Base-by-base conservation (phyloP, 805 yeast species). In the Wickerhamomyces rabaulensis region DNA sequence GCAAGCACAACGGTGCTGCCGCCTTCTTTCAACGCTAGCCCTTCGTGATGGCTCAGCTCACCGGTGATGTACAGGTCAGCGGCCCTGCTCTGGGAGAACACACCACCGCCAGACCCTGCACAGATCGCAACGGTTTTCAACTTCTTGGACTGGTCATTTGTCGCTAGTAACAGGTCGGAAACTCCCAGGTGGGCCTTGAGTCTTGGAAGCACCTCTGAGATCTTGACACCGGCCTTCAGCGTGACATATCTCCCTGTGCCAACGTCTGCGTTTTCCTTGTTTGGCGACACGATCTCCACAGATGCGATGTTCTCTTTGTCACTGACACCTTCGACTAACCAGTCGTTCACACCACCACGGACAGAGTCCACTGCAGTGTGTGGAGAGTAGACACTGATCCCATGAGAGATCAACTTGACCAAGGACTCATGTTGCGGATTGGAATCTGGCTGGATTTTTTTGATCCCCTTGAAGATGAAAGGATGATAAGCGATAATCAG, bases 281-380 rank as follows among this genome's bases (percentile, higher is more conserved):
- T 73, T 1, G 78, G 74, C 41, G 72, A 70, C 39, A 84, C 71
- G 21, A 80, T 68, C 6, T 53, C 20, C 49, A 52, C 41, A 22
- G 41, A 37, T 54, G 63, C 60, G 45, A 57, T 47, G 46, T 50
- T 51, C 2, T 52, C 50, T 2, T 63, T 60, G 0, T 64, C 58
- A 3, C 77, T 58, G 6, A 84, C 65, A 2, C 87, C 87, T 35
- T 77, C 79, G 1, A 79, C 85, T 38, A 94, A 71, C 85, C 96
- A 94, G 62, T 90, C 98, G 55, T 94, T 94, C 51, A 94, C 97
- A 20, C 99, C 99, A n/a, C 84, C 86, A 12, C 66, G 65, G 9
- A 94, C 94, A 21, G 97, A 92, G 66, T 94, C 99, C 4, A 94
- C 86, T 0, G 98, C 90, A 1, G 99, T 92, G 61, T 94, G 99